Evolutionary conservation across 768 basidiomycete genomes (phyloP).

Genomic region (Pulveroboletus sp.): DNA sequence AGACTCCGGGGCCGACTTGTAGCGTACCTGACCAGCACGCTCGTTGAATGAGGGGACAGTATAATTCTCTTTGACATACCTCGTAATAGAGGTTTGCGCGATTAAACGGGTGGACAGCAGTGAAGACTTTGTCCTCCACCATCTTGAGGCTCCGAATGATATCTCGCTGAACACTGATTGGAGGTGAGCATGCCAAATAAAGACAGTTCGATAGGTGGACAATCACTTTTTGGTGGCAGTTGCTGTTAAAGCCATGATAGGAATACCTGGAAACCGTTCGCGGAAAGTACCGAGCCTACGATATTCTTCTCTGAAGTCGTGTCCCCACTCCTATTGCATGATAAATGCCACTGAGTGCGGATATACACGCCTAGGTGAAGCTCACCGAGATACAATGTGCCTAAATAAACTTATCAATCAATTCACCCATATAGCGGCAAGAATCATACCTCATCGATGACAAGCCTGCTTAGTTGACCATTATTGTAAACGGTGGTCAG

Average conservation of each 20-base stretch:
- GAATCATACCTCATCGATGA: conserved; percentile 69
- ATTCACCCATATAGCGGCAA: neutral
- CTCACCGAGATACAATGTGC: conserved; percentile 81
- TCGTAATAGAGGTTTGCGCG: conserved; percentile 79
- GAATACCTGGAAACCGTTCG: conserved; percentile 58
- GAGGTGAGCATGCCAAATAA: conserved; percentile 5
- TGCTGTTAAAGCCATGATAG: conserved; percentile 86
- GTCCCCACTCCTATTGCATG: conserved; percentile 72
- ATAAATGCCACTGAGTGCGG: neutral
- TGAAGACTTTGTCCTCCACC: conserved; percentile 49
- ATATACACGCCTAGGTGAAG: neutral
- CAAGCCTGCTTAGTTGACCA: conserved; percentile 62
- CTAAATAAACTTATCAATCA: conserved; percentile 32
- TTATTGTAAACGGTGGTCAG: conserved; percentile 51
- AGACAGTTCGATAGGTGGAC: neutral
- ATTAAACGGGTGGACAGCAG: conserved; percentile 77
- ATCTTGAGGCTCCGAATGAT: conserved; percentile 67
- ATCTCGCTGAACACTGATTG: conserved; percentile 63
- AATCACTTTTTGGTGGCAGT: conserved; percentile 67
- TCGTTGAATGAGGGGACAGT: neutral
- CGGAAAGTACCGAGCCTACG: conserved; percentile 69
- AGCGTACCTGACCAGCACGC: conserved; percentile 48
- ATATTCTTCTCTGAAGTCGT: conserved; percentile 75
- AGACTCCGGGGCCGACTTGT: conserved; percentile 50
- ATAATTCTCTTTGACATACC: conserved; percentile 38